Percentiles rank a stretch among this genome's conserved stretches.
Conservation (phyloP, 805 yeast genomes). For the Monosporozyma unispora region DNA sequence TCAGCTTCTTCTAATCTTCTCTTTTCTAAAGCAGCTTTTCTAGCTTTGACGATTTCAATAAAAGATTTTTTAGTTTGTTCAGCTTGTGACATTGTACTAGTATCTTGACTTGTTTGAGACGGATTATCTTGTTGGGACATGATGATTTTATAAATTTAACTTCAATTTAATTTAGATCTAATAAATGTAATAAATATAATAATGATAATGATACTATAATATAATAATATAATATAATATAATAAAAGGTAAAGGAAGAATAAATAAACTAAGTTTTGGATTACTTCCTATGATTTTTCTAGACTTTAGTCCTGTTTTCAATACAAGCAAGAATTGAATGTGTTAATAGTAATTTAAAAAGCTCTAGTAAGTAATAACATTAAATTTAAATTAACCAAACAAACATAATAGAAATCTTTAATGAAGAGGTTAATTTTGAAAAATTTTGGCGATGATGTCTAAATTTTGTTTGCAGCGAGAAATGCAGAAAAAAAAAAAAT, state of each 20-base stretch:
- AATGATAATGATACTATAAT: not conserved
- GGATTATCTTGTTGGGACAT: not conserved
- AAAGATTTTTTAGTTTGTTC: conserved; percentile 22
- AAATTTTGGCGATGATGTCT: not conserved
- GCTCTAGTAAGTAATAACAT: no score
- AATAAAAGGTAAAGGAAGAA: not conserved
- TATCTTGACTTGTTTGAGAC: conserved; percentile 1
- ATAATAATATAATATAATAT: no score
- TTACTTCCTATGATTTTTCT: no score
- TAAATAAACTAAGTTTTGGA: no score
- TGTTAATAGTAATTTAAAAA: no score
- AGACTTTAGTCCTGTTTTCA: no score
- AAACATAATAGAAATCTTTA: not conserved
- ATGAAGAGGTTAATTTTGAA: not conserved
- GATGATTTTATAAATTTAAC: not conserved
- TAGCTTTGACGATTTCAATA: conserved; percentile 23
- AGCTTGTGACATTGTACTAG: conserved; percentile 5
- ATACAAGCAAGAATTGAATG: no score
- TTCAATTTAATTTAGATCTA: not conserved
- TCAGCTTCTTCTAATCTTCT: conserved; percentile 14
- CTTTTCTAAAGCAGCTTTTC: conserved; percentile 25
- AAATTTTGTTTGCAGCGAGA: not conserved
- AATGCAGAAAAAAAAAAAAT: not conserved
- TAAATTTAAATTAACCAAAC: not conserved
- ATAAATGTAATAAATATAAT: not conserved